phyloP scores from a whole-genome alignment of 73 alveolate species.

The Vitrella brassicaformis region DNA sequence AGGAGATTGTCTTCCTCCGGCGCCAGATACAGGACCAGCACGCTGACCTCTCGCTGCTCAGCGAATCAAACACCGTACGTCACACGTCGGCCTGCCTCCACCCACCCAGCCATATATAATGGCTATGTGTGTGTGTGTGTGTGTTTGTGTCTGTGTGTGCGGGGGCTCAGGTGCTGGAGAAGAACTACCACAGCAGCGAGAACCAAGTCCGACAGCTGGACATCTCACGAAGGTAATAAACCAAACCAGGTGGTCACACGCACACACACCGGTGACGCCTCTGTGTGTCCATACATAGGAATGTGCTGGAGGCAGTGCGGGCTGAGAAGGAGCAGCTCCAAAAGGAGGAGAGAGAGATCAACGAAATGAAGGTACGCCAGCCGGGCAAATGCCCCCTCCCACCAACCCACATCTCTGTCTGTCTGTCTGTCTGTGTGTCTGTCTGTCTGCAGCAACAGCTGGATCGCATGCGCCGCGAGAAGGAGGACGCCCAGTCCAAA shows the following conservation, averaged over 20 bases:
- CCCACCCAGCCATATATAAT: not conserved
- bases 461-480: not conserved
- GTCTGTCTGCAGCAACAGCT: not conserved
- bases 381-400: no score
- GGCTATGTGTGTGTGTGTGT: not conserved
- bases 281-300: not conserved
- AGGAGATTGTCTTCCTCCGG: not conserved
- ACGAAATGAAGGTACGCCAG: not conserved
- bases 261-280: not conserved
- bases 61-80: not conserved
- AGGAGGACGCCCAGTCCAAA: not conserved
- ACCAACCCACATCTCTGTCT: no score
- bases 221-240: not conserved
- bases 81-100: not conserved
- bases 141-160: not conserved
- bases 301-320: not conserved
- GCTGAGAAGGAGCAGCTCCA: not conserved
- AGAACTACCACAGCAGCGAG: not conserved
- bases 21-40: not conserved
- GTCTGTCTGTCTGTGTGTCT: not conserved
- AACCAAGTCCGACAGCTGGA: not conserved
- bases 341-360: not conserved
- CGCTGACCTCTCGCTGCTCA: not conserved
- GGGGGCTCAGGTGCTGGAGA: not conserved
- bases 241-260: not conserved